A percentile compares a stretch with the other conserved stretches of the same genome.
Conservation (phyloP, 306 rosid genomes). For the Lathyrus aphaca region DNA sequence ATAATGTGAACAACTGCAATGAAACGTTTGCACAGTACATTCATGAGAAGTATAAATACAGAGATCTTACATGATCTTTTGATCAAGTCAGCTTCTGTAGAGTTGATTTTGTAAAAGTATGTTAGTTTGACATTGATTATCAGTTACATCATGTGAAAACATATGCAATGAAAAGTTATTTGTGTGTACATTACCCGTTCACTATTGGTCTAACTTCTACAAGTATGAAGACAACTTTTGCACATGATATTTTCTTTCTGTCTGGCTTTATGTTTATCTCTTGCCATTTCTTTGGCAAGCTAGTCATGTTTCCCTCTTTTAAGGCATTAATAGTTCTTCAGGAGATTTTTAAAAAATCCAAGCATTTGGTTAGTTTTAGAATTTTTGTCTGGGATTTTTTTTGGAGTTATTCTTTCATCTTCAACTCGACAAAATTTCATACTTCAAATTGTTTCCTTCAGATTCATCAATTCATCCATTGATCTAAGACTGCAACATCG, state of each 20-base stretch:
- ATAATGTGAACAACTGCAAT: constrained; percentile 15
- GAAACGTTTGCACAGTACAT: constrained; percentile 26
- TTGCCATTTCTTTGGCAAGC: constrained; percentile 1
- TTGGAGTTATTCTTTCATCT: constrained; percentile 21
- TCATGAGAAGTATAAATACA: constrained; percentile 6
- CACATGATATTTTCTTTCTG: not conserved
- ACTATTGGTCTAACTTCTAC: not conserved
- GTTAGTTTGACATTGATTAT: constrained; percentile 23
- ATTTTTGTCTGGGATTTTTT: not conserved
- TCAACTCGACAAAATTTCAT: not conserved
- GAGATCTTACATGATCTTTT: constrained; percentile 21
- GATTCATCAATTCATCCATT: constrained; percentile 13
- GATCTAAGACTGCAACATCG: constrained; percentile 14
- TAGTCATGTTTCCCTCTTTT: constrained; percentile 17
- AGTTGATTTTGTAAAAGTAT: constrained; percentile 20
- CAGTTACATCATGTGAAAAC: constrained; percentile 10
- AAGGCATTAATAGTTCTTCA: not conserved
- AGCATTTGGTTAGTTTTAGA: constrained; percentile 12
- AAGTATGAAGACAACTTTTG: constrained; percentile 7
- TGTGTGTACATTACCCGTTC: constrained; percentile 26
- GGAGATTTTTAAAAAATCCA: constrained; percentile 11
- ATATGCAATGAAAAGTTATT: constrained; percentile 20
- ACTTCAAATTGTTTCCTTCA: not conserved
- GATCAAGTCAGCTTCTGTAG: not conserved
- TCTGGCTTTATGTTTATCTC: not conserved